These are phyloP conservation scores for Scenedesmus sp. DNA, from an alignment of 163 green algal species.

Conservation along the genomic window DNA sequence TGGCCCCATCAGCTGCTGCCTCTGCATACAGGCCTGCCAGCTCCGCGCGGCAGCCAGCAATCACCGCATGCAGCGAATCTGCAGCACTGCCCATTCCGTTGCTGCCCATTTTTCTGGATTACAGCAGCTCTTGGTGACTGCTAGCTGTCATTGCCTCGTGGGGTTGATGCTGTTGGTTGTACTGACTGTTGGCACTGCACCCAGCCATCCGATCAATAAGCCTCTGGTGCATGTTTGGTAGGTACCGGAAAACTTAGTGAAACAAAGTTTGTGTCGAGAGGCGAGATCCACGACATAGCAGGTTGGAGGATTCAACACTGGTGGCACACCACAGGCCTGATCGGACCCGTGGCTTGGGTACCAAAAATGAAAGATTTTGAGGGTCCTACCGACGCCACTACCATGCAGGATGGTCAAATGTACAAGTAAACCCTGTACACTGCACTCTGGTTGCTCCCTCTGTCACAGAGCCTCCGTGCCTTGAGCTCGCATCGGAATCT, in stretches of 20 bases:
- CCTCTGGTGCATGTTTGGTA: neutral
- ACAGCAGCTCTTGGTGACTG: neutral
- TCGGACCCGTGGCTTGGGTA: neutral
- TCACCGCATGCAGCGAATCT: neutral
- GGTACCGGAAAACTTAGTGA: neutral
- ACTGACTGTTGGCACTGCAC: neutral
- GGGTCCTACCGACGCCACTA: too few species aligned
- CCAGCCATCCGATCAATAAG: neutral
- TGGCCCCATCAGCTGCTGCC: neutral
- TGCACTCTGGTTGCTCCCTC: neutral
- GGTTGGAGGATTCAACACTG: neutral
- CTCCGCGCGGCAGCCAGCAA: neutral
- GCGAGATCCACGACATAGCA: neutral
- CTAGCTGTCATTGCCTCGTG: neutral
- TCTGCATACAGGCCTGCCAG: slow-evolving; percentile 29
- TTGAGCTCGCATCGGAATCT: too few species aligned
- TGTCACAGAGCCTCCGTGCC: too few species aligned
- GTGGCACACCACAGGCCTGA: neutral
- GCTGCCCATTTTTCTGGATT: neutral
- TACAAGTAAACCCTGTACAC: neutral
- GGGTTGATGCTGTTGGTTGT: neutral
- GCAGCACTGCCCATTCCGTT: neutral
- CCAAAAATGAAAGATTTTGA: too few species aligned
- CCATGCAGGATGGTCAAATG: neutral
- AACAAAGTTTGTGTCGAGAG: too few species aligned